Evolutionary conservation across 2,329 filamentous ascomycete species (phyloP).

Genomic region (Colletotrichum tabaci): DNA sequence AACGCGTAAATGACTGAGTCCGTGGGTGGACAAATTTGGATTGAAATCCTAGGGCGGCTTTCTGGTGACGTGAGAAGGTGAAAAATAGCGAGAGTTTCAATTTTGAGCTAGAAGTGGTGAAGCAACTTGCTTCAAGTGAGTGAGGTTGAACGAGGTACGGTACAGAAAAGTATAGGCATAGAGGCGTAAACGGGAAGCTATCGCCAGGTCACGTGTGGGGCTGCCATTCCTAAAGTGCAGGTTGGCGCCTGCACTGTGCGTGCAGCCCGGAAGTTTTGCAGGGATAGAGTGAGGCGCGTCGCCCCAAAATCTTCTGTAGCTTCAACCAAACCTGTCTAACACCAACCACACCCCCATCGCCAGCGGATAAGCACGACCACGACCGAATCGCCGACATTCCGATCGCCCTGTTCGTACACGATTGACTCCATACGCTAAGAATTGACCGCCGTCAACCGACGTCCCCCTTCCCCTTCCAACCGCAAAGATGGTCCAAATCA

Average conservation of each 20-base stretch:
- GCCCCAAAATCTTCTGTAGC: slow-evolving; percentile 44
- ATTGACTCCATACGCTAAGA: slow-evolving; percentile 31
- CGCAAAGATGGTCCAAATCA: slow-evolving; percentile 85
- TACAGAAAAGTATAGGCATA: no score
- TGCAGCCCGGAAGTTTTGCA: slow-evolving; percentile 36
- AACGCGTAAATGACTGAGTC: neutral
- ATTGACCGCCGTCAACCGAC: slow-evolving; percentile 40
- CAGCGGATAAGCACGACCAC: slow-evolving; percentile 16
- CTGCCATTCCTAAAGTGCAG: slow-evolving; percentile 31
- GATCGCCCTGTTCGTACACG: neutral
- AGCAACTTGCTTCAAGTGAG: neutral
- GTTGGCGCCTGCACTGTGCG: slow-evolving; percentile 39
- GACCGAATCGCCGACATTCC: slow-evolving; percentile 15
- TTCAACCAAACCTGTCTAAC: slow-evolving; percentile 36
- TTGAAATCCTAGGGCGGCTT: neutral
- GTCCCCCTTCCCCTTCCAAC: slow-evolving; percentile 30
- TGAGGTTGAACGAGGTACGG: slow-evolving; percentile 6
- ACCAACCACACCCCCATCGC: slow-evolving; percentile 24
- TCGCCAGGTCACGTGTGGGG: slow-evolving; percentile 42
- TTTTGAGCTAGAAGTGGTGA: neutral
- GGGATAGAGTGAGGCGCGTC: slow-evolving; percentile 41
- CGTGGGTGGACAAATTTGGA: neutral
- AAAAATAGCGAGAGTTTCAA: neutral
- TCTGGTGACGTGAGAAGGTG: no score
- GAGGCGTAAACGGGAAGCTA: slow-evolving; percentile 24